phyloP scores from a whole-genome alignment of 192 early-diverging fungal genomes.

The Podila horticola region DNA sequence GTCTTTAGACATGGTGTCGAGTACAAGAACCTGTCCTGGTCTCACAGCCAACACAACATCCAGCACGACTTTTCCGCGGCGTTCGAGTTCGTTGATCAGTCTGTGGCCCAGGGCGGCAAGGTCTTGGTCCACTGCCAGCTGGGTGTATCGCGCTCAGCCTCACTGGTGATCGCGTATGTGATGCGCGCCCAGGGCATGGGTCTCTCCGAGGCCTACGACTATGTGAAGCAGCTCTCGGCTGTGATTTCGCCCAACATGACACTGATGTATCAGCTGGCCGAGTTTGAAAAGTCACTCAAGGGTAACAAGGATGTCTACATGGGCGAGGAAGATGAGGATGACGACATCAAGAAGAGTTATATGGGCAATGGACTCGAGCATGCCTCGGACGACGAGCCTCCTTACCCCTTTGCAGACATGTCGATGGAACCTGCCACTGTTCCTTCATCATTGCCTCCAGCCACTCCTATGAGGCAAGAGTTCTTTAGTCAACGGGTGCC shows the following conservation, averaged over 20 bases:
- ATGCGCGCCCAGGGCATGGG: constrained; percentile 67
- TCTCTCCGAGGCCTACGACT: constrained; percentile 65
- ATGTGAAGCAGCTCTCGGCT: constrained; percentile 44
- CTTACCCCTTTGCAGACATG: constrained; percentile 38
- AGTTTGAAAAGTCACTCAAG: constrained; percentile 44
- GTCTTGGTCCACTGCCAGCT: constrained; percentile 79
- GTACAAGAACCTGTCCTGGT: constrained; percentile 75
- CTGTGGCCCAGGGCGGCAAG: constrained; percentile 57
- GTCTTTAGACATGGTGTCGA: constrained; percentile 40
- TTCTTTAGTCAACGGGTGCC: constrained; percentile 33
- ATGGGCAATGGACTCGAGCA: neutral
- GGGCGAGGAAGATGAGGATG: constrained; percentile 25
- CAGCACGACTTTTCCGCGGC: constrained; percentile 67
- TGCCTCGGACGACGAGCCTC: constrained; percentile 25
- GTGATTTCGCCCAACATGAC: constrained; percentile 52
- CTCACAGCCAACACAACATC: constrained; percentile 76
- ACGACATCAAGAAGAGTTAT: neutral
- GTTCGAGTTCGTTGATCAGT: constrained; percentile 73
- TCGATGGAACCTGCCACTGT: constrained; percentile 3
- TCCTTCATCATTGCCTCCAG: constrained; percentile 1
- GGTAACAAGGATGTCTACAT: constrained; percentile 1
- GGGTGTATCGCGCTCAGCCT: constrained; percentile 76
- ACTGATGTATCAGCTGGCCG: constrained; percentile 48
- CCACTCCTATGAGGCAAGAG: constrained; percentile 21
- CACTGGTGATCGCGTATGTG: constrained; percentile 73